Conservation (phyloP, 495 filamentous ascomycete species). For the Podospora tetraspora region DNA sequence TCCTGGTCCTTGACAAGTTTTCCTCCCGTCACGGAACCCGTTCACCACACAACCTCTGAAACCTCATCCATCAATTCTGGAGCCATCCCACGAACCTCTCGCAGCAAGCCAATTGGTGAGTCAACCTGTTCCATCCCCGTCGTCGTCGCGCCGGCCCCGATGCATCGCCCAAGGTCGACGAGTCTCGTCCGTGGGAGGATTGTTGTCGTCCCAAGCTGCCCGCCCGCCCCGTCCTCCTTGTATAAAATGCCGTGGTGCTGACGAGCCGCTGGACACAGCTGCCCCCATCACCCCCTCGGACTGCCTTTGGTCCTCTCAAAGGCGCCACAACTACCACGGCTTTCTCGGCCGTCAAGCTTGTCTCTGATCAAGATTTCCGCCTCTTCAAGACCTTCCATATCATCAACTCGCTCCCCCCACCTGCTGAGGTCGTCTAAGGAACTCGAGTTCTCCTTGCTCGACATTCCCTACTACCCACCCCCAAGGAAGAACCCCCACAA, state of each 20-base stretch:
- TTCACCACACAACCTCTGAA: background rate
- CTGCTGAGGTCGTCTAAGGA: slow-evolving; percentile 48
- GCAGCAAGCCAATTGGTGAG: slow-evolving; percentile 3
- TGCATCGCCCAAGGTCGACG: background rate
- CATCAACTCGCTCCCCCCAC: slow-evolving; percentile 52
- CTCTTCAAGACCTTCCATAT: slow-evolving; percentile 60
- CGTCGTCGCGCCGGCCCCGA: background rate
- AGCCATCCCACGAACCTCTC: background rate
- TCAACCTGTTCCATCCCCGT: background rate
- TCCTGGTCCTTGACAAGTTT: slow-evolving; percentile 8
- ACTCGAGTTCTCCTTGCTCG: slow-evolving; percentile 44
- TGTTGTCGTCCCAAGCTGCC: background rate
- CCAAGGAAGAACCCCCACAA: slow-evolving; percentile 51
- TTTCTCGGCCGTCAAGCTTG: slow-evolving; percentile 55
- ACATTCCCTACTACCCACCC: slow-evolving; percentile 51
- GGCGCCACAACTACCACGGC: slow-evolving; percentile 63
- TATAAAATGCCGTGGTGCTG: background rate
- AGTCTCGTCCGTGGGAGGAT: background rate
- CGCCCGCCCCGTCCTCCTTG: background rate
- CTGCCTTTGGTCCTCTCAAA: slow-evolving; percentile 70
- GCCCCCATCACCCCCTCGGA: slow-evolving; percentile 13
- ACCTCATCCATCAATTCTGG: slow-evolving; percentile 2
- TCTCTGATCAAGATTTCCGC: slow-evolving; percentile 77
- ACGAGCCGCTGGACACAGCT: slow-evolving; percentile 7
- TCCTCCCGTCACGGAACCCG: background rate